Evolutionary conservation across 2,329 filamentous ascomycete genomes (phyloP), one percentile per base, ranked within the genome.

Genomic region (Ophiosphaerella herpotricha): DNA sequence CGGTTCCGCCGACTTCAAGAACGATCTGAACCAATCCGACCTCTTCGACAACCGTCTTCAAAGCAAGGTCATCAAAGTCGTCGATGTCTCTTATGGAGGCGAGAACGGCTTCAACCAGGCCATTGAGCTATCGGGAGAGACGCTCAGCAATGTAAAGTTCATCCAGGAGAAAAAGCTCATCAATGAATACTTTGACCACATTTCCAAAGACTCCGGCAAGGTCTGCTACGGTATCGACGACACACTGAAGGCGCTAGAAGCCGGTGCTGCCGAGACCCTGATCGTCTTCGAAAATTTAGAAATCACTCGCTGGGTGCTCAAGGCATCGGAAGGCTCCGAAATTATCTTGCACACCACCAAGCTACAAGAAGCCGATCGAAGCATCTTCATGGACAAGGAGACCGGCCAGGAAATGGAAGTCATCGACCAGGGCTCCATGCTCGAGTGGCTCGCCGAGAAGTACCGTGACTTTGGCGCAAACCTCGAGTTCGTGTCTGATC

Each of bases 81-180:
- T 99, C 32, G 94, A 99, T 74, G 95, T 99, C 38, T 97, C 93
- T 12, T 99, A 99, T 70, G 94, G 94, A 75, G 94, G 94, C 64
- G 95, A 99, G 80, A 97, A 97, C 81, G 94, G 94, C 39, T 99
- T 99, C 84, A 99, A 99, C 81, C 95, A 99, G 80, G 94, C 94
- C 53, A 99, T 99, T 59, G 94, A 99, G 73, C 78, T 99, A 67
- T 88, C 94, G 23, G 85, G 91, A 7, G 95, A 99, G 81, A 99
- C 94, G 7, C 84, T 99, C 40, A 90, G 92, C 77, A 99, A 97
- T 73, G 94, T 99, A 84, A 99, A 99, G 80, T 99, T 99, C 76
- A 97, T 99, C 74, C 94, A 99, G 78, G 94, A 99, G 84, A 99
- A 99, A 88, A 99, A 97, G 81, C 86, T 99, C 57, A 99, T 99